Conservation (phyloP, 208 protist species). For the Leishmania mexicana region DNA sequence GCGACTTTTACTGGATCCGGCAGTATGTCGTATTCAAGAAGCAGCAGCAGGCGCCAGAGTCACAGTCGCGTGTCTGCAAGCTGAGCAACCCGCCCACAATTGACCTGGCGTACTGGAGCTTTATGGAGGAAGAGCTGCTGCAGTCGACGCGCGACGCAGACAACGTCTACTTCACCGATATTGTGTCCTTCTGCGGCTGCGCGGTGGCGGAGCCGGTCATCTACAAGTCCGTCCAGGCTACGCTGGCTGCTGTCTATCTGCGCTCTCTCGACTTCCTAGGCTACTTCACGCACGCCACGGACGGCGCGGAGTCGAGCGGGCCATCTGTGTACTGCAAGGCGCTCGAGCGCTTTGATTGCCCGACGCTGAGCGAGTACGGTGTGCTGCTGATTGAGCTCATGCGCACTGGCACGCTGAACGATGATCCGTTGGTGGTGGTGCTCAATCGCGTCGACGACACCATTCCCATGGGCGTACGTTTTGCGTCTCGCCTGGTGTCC, state of each 20-base stretch:
- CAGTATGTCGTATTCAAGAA: constrained; percentile 58
- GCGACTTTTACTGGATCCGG: constrained; percentile 57
- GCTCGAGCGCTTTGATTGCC: constrained; percentile 63
- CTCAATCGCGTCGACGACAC: constrained; percentile 18
- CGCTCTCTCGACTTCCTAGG: constrained; percentile 89
- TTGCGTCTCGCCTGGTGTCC: constrained; percentile 81
- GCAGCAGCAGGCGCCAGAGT: constrained; percentile 22
- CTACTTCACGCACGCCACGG: constrained; percentile 86
- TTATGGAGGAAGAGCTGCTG: constrained; percentile 30
- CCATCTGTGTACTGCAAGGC: constrained; percentile 62
- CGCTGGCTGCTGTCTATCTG: constrained; percentile 68
- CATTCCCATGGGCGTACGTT: constrained; percentile 44
- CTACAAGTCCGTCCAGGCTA: constrained; percentile 43
- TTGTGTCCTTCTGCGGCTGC: constrained; percentile 50
- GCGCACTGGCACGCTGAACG: constrained; percentile 64
- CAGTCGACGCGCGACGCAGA: constrained; percentile 20
- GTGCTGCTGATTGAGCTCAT: constrained; percentile 88
- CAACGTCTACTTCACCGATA: constrained; percentile 60
- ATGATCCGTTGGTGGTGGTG: constrained; percentile 48
- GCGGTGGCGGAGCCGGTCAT: constrained; percentile 27
- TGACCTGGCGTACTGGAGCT: constrained; percentile 60
- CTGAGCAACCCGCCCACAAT: constrained; percentile 65
- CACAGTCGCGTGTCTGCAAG: constrained; percentile 34
- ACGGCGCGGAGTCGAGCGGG: constrained; percentile 50
- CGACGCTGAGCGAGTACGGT: constrained; percentile 80